Evolutionary conservation across 2,329 filamentous ascomycete genomes (phyloP).

Genomic region (Fusarium sp.): DNA sequence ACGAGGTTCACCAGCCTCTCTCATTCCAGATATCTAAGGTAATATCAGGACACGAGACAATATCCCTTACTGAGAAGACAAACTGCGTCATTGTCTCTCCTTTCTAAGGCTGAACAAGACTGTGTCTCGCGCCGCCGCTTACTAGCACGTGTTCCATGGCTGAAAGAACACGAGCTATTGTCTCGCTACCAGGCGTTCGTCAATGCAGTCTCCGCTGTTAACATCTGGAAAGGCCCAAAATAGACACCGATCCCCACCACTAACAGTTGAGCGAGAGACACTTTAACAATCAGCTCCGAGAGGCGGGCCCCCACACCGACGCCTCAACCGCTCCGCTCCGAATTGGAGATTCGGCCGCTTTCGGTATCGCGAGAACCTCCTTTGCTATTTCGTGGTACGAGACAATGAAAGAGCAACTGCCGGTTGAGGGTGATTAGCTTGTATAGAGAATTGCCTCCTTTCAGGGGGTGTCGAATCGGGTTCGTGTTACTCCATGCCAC

Average conservation of each 20-base stretch:
- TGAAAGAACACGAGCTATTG: conserved; percentile 34
- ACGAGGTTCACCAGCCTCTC: conserved; percentile 26
- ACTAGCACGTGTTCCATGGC: conserved; percentile 30
- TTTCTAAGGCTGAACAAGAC: conserved; percentile 28
- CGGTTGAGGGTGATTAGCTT: neutral
- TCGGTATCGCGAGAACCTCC: conserved; percentile 25
- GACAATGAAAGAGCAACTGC: neutral
- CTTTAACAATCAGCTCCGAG: conserved; percentile 26
- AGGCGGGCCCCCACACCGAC: conserved; percentile 26
- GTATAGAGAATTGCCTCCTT: neutral
- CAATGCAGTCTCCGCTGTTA: conserved; percentile 30
- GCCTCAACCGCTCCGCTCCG: conserved; percentile 28
- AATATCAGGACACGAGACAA: conserved; percentile 27
- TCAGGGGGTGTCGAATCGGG: neutral
- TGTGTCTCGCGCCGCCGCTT: conserved; percentile 22
- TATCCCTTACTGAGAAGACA: neutral
- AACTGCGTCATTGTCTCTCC: conserved; percentile 11
- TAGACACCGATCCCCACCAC: conserved; percentile 35
- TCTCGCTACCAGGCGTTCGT: conserved; percentile 21
- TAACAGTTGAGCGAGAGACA: conserved; percentile 15
- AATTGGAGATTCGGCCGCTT: conserved; percentile 17
- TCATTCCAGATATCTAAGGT: neutral
- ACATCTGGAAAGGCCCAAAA: conserved; percentile 36
- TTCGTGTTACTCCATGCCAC: neutral
- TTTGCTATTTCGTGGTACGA: conserved; percentile 5